Evolutionary conservation across 129 eudicot genomes (phyloP).

Genomic region (Helianthus annuus): DNA sequence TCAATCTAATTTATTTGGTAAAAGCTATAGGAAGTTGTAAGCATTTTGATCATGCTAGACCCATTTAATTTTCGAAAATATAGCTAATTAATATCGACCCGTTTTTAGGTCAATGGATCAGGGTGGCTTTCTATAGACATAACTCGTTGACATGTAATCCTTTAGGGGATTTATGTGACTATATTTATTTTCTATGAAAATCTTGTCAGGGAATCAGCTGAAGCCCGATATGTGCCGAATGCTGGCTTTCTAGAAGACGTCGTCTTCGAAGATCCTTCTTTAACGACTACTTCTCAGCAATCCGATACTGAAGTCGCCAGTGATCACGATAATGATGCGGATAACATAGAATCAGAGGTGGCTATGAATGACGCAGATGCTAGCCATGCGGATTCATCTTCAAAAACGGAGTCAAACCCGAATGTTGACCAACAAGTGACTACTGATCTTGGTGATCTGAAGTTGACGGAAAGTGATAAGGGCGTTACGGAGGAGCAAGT

Average conservation of each 20-base stretch:
- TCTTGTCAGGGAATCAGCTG: conserved; percentile 82
- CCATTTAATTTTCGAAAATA: neutral
- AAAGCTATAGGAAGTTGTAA: neutral
- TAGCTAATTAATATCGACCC: neutral
- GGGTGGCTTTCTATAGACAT: neutral
- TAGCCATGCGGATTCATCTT: conserved; percentile 33
- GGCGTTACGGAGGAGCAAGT: conserved; percentile 52
- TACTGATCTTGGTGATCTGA: conserved; percentile 49
- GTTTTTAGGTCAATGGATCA: neutral
- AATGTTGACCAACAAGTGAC: conserved; percentile 40
- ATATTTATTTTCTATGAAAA: neutral
- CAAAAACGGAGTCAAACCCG: conserved; percentile 23
- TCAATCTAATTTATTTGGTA: neutral
- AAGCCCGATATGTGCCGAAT: conserved; percentile 79
- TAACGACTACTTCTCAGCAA: conserved; percentile 42
- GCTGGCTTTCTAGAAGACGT: conserved; percentile 77
- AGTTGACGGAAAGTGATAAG: conserved; percentile 50
- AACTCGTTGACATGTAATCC: neutral
- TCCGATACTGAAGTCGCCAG: conserved; percentile 45
- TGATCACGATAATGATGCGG: conserved; percentile 39
- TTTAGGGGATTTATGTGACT: neutral
- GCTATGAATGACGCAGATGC: conserved; percentile 31
- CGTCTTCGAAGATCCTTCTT: conserved; percentile 76
- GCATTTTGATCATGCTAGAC: neutral
- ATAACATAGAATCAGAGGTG: conserved; percentile 37